Evolutionary conservation across 2,329 filamentous ascomycete species (phyloP), one percentile per base, ranked within the genome.

Genomic region (Fusarium nelsonii): DNA sequence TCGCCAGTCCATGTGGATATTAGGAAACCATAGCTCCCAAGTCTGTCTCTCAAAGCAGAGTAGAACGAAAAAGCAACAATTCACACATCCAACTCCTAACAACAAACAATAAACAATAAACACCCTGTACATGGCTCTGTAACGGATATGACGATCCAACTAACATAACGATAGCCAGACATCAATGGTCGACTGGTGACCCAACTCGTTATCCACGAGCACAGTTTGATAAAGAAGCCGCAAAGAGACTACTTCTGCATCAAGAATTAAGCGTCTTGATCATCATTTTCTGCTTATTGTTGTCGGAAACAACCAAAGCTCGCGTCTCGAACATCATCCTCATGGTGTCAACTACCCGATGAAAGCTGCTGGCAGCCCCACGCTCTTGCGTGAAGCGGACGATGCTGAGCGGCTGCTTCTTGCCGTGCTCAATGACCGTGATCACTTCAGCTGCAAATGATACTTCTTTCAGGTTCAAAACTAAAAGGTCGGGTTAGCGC

Each of bases 331-430:
- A 89, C 16, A 93, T 87, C 20, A 87, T 84, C 69, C 90, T 86
- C 72, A 97, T 84, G 4, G 91, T 91, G 62, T 94, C 91, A 28
- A 97, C 87, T 11, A 97, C 92, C 75, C 89, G 90, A 77, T 93
- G 87, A 81, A 98, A 97, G 72, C 92, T 96, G 73, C 91, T 96
- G 37, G 93, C 94, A 3, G 95, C 94, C n/a, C 95, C 96, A 60
- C 90, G 90, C 76, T 96, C 93, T 76, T 97, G 94, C 2, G 92
- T 95, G 78, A 97, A 93, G 36, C 93, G 91, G 32, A 92, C 89
- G 69, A 97, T 89, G 77, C 91, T 92, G 55, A 97, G 85, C 46
- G 90, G 90, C 45, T 88, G 90, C 68, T 89, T 90, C 73, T 88
- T 90, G 48, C 92, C 92, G 75, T 96, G 92, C 81, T 97, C 92